Evolutionary conservation across 225 moss, liverwort and hornwort species (phyloP).

Genomic region (Rhytidiadelphus loreus): DNA sequence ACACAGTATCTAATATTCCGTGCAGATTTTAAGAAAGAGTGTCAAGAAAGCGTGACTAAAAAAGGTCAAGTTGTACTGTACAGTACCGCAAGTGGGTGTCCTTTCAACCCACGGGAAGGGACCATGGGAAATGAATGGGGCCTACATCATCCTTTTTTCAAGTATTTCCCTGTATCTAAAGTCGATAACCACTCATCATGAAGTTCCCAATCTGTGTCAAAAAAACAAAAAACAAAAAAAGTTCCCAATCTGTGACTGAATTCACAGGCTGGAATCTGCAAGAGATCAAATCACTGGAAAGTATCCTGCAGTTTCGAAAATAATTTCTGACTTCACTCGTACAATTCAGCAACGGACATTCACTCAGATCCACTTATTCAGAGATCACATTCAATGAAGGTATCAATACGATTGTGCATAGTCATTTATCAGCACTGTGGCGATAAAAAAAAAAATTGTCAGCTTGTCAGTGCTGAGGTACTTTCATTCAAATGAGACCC

Average conservation of each 20-base stretch:
- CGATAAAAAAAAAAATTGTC: background rate
- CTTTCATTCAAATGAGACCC: background rate
- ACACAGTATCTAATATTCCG: background rate
- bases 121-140: background rate
- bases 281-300: background rate
- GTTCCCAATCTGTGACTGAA: background rate
- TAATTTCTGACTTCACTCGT: background rate
- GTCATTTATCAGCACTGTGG: background rate
- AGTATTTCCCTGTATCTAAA: background rate
- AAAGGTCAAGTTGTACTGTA: too few species aligned
- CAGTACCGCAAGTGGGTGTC: background rate
- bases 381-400: background rate
- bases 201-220: background rate
- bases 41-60: background rate
- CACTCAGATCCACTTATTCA: background rate
- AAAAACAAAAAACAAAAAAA: too few species aligned
- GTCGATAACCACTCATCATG: background rate
- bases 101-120: background rate
- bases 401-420: background rate
- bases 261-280: background rate
- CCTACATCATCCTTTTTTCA: background rate
- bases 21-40: background rate
- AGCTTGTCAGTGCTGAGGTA: background rate
- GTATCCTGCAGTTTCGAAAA: background rate
- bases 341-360: background rate